Evolutionary conservation across 345 rosid genomes (phyloP), one percentile per base, ranked within the genome.

Genomic region (Bruguiera gymnorhiza): DNA sequence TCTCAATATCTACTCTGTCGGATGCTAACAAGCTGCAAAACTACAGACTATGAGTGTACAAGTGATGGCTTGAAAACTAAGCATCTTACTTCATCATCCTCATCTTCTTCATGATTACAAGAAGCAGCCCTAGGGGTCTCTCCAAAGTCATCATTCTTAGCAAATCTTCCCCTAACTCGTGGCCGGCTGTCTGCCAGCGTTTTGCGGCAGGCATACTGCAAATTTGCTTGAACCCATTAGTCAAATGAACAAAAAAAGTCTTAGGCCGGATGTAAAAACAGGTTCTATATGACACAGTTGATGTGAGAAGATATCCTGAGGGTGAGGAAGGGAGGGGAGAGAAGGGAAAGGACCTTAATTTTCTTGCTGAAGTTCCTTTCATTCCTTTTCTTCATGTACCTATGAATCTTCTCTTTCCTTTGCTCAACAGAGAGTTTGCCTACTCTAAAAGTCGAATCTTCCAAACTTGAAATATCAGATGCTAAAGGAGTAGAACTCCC

Each of bases 331-430:
- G 19, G 6, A 29, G 36, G 32, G 52, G 62, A 11, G 23, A 21
- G 46, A 30, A 26, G 36, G 36, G 66, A 60, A 23, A 48, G 24
- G 52, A 90, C 99, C 97, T 95, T 95, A 60, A 95, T 95, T 88
- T 95, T 95, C 84, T 89, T 95, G 94, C 87, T 82, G 88, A 95
- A 95, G 66, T 95, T 95, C 57, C 99, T 90, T 73, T 95, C 90
- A 66, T 89, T 92, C 62, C 96, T 87, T 75, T 95, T 95, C 91
- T 90, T 95, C 93, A 92, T 76, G 76, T 92, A 95, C 80, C 94
- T 87, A 68, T 85, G 89, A 53, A 95, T 92, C 83, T 87, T 95
- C 86, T 95, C 98, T 80, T 86, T 92, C 74, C 96, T 87, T 73
- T 95, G 94, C 69, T 95, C 97, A 6, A 81, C 82, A 4, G 99